Conservation (phyloP, 768 basidiomycete genomes). For the Agrocybe pediades region DNA sequence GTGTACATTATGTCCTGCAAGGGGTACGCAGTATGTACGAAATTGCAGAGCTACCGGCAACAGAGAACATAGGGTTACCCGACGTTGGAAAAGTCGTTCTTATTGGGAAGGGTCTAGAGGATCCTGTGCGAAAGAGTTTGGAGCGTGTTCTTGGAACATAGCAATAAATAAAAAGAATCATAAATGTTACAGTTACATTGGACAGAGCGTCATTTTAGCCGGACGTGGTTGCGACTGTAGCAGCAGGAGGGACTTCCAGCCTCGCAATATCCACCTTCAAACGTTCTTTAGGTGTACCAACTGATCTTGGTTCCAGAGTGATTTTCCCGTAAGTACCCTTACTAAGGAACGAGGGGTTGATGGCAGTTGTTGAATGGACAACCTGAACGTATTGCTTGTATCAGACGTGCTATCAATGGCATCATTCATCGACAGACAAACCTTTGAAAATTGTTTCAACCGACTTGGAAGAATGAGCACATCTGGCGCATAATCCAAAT, state of each 20-base stretch:
- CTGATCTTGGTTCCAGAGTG: conserved; percentile 30
- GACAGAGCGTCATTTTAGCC: neutral
- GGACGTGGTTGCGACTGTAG: conserved; percentile 1
- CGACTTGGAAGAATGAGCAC: conserved; percentile 86
- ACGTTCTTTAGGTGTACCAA: conserved; percentile 30
- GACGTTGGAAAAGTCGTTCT: conserved; percentile 81
- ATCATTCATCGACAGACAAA: conserved; percentile 28
- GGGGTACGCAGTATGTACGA: conserved; percentile 94
- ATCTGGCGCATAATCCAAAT: conserved; percentile 66
- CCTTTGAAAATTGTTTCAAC: conserved; percentile 90
- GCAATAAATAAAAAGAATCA: conserved; percentile 2
- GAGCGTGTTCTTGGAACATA: conserved; percentile 31
- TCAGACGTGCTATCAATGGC: neutral
- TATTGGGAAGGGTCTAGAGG: conserved; percentile 80
- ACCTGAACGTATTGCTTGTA: conserved; percentile 46
- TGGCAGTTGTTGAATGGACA: conserved; percentile 72
- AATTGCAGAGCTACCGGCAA: conserved; percentile 46
- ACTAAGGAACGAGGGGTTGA: conserved; percentile 84
- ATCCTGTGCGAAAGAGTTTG: conserved; percentile 56
- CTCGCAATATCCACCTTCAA: conserved; percentile 34
- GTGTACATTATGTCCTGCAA: conserved; percentile 76
- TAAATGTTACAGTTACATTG: conserved; percentile 2
- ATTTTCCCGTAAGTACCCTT: conserved; percentile 60
- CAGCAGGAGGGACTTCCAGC: conserved; percentile 21
- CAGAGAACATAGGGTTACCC: conserved; percentile 46